Conservation (phyloP, 2,329 filamentous ascomycete genomes). For the Microdochium bolleyi region DNA sequence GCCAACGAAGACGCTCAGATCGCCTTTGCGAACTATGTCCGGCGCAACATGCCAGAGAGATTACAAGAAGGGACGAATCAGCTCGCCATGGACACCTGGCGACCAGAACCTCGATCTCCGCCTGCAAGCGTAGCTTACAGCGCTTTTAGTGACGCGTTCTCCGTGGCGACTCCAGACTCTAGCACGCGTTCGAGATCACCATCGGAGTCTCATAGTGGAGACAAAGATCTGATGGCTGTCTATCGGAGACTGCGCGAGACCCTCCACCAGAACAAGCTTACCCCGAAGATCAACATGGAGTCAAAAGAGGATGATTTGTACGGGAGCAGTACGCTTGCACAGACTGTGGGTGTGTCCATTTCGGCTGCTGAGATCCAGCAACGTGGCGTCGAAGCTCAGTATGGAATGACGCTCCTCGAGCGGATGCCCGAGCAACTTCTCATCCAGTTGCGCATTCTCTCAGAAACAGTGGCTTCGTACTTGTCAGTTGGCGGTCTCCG, state of each 20-base stretch:
- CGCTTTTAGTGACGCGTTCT: conserved; percentile 33
- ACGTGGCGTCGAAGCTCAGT: conserved; percentile 69
- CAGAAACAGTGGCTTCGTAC: conserved; percentile 83
- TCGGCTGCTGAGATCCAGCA: conserved; percentile 87
- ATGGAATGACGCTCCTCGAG: conserved; percentile 68
- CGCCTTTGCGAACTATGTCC: conserved; percentile 29
- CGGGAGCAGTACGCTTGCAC: conserved; percentile 51
- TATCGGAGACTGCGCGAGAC: conserved; percentile 55
- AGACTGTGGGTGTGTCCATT: conserved; percentile 74
- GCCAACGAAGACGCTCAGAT: conserved; percentile 12
- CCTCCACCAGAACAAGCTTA: conserved; percentile 45
- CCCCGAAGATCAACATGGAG: conserved; percentile 13
- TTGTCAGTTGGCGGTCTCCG: conserved; percentile 67
- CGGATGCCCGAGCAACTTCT: conserved; percentile 77
- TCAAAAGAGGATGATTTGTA: conserved; percentile 35
- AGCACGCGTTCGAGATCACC: conserved; percentile 22
- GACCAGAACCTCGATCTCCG: conserved; percentile 14
- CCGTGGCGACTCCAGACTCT: conserved; percentile 26
- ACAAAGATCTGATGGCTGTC: conserved; percentile 47
- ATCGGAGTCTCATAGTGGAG: conserved; percentile 28
- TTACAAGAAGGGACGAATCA: conserved; percentile 29
- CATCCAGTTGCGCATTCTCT: conserved; percentile 79
- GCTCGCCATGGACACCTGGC: conserved; percentile 31
- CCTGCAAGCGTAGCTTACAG: conserved; percentile 23
- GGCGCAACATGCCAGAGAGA: conserved; percentile 26